These are phyloP conservation scores for Inga oerstediana DNA, from an alignment of 306 rosid genomes.

Conservation along the genomic window DNA sequence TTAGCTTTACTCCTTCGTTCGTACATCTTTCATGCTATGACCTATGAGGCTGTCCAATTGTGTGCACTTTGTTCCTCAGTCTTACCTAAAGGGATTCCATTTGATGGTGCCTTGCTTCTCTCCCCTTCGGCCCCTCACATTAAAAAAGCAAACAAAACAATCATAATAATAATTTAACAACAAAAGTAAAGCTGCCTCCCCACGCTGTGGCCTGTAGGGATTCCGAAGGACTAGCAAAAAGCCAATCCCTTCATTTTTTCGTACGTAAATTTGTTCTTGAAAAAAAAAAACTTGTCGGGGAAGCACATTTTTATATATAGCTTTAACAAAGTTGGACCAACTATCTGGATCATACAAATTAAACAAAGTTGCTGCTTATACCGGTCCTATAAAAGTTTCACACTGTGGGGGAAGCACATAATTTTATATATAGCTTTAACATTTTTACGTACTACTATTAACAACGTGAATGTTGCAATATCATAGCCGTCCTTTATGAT, in stretches of 20 bases:
- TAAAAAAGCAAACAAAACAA: not conserved
- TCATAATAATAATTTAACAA: not conserved
- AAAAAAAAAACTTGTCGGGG: too few species aligned
- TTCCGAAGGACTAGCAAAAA: not conserved
- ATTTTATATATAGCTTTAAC: too few species aligned
- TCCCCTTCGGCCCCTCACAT: too few species aligned
- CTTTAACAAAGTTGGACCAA: too few species aligned
- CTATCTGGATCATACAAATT: too few species aligned
- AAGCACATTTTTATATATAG: too few species aligned
- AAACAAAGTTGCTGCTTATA: not conserved
- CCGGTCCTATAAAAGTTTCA: too few species aligned
- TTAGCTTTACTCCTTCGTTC: not conserved
- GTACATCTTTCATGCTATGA: not conserved
- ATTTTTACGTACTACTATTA: too few species aligned
- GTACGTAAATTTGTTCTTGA: not conserved
- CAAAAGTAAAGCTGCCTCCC: not conserved
- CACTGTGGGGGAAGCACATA: too few species aligned
- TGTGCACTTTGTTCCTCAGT: not conserved
- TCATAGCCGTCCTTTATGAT: not conserved
- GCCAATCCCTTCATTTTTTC: not conserved
- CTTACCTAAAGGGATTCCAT: not conserved
- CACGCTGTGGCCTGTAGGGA: not conserved
- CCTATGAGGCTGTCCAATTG: not conserved
- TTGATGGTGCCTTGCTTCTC: not conserved
- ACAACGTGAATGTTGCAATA: too few species aligned